Base-by-base conservation (phyloP, 169 alveolate genomes). In the Theileria annulata region DNA sequence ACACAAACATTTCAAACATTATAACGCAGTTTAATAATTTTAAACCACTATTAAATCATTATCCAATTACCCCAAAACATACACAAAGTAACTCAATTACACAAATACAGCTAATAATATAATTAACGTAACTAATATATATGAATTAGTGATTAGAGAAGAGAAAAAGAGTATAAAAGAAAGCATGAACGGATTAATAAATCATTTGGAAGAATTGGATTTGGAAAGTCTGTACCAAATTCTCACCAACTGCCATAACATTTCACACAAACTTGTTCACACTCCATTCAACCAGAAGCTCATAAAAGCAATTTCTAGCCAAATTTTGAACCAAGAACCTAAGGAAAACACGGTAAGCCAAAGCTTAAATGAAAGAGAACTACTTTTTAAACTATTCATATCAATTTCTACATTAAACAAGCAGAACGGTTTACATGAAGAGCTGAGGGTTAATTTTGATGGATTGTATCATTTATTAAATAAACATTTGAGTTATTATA, bases 181-280 rank as follows among this genome's bases (percentile, higher is more conserved):
- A 62, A 35, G 30, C 0, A 30, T 80, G 64, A 80, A 71, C 59
- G 64, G 17, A 70, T 58, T 72, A 0, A 35, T 63, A 23, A 51
- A 30, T 13, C 31, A 63, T 5, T 35, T 80, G 25, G 75, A 73
- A 2, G 62, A 80, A 4, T 80, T 69, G 47, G 83, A 75, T 31
- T 17, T 15, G 9, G 9, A 30, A 13, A 63, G 58, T 23, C 63
- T 67, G 19, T 47, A 28, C 9, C 54, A 27, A 25, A 49, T 79
- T 12, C 27, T 79, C 28, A 15, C 1, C 42, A 33, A 49, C 13
- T 28, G 59, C 30, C 33, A 9, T 28, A 19, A 48, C 25, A 69
- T 69, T 28, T 54, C 62, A n/a, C 28, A 37, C 12, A 69, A 27
- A 35, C 19, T 48, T 31, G 9, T 31, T 37, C 30, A 21, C 64